phyloP scores from a whole-genome alignment of 352 stramenopile genomes.

The Globisporangium paddicum region DNA sequence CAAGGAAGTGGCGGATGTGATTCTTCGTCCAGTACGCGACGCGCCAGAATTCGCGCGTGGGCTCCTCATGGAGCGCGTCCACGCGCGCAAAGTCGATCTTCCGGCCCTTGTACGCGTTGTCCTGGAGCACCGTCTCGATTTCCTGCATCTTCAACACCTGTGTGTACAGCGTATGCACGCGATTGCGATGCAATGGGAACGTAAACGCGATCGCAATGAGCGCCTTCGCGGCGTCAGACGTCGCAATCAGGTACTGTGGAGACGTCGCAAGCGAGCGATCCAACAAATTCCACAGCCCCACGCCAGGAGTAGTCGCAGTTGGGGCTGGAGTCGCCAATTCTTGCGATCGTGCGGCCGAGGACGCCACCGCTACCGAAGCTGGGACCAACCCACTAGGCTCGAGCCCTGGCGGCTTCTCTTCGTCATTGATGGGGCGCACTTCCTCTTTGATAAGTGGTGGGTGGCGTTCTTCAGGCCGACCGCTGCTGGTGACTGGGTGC shows the following conservation, averaged over 20 bases:
- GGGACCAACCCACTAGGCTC: background rate
- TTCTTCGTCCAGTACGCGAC: slow-evolving; percentile 45
- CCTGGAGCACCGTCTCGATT: slow-evolving; percentile 34
- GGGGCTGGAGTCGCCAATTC: too few relatives aligned
- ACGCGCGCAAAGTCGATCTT: slow-evolving; percentile 35
- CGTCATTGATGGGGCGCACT: slow-evolving; percentile 11
- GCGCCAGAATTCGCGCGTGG: slow-evolving; percentile 45
- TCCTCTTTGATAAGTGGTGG: too few relatives aligned
- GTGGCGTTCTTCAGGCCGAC: background rate
- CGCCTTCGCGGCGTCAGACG: slow-evolving; percentile 52
- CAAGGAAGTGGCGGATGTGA: slow-evolving; percentile 42
- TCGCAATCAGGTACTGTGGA: slow-evolving; percentile 45
- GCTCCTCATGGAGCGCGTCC: slow-evolving; percentile 34
- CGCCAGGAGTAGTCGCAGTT: background rate
- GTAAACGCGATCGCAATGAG: slow-evolving; percentile 42
- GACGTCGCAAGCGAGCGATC: slow-evolving; percentile 36
- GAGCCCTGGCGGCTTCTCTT: slow-evolving; percentile 18
- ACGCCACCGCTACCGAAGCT: background rate
- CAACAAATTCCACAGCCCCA: slow-evolving; percentile 28
- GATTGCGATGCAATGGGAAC: slow-evolving; percentile 48
- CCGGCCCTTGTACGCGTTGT: slow-evolving; percentile 27
- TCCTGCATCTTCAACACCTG: slow-evolving; percentile 37
- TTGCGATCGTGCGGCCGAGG: background rate
- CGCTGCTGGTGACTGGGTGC: background rate
- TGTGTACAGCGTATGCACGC: slow-evolving; percentile 44